A percentile compares a stretch with the other conserved stretches of the same genome.
These are phyloP conservation scores for Termitomyces sp. DNA, from an alignment of 768 basidiomycete species.

Conservation along the genomic window DNA sequence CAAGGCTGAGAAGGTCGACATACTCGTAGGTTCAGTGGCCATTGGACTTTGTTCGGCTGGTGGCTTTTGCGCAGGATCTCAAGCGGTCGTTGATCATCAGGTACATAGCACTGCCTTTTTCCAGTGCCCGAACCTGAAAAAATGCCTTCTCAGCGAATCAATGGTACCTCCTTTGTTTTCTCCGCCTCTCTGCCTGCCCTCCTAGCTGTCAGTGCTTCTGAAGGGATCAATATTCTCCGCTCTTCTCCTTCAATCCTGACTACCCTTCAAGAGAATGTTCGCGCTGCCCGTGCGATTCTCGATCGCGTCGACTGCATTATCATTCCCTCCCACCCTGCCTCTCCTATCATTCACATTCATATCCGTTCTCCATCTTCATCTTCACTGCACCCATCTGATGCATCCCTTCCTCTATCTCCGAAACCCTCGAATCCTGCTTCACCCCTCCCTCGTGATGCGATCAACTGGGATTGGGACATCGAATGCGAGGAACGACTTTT, in stretches of 20 bases:
- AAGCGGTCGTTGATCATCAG: slow-evolving; percentile 84
- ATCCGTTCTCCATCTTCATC: slow-evolving; percentile 37
- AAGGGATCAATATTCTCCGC: slow-evolving; percentile 77
- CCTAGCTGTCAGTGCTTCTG: slow-evolving; percentile 83
- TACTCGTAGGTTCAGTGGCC: slow-evolving; percentile 89
- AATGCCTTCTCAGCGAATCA: slow-evolving; percentile 67
- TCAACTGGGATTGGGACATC: slow-evolving; percentile 52
- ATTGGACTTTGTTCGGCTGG: slow-evolving; percentile 80
- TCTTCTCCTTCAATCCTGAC: slow-evolving; percentile 73
- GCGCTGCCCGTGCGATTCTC: slow-evolving; percentile 72
- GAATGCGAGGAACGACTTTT: slow-evolving; percentile 73
- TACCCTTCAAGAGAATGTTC: slow-evolving; percentile 78
- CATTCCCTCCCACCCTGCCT: slow-evolving; percentile 82
- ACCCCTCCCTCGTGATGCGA: slow-evolving; percentile 41
- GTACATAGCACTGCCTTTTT: slow-evolving; percentile 28
- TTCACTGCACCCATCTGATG: slow-evolving; percentile 21
- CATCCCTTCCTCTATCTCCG: slow-evolving; percentile 16
- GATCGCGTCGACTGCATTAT: slow-evolving; percentile 78
- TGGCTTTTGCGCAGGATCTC: slow-evolving; percentile 93
- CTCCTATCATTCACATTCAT: slow-evolving; percentile 85
- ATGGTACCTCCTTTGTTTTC: slow-evolving; percentile 93
- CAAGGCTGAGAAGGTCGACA: slow-evolving; percentile 87
- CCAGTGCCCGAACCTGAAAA: neutral
- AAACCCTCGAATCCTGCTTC: slow-evolving; percentile 51
- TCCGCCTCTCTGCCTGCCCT: slow-evolving; percentile 92